Percentiles rank a stretch among this genome's conserved stretches.
These are phyloP conservation scores for Russula ochroleuca DNA, from an alignment of 768 basidiomycete genomes.

Conservation along the genomic window DNA sequence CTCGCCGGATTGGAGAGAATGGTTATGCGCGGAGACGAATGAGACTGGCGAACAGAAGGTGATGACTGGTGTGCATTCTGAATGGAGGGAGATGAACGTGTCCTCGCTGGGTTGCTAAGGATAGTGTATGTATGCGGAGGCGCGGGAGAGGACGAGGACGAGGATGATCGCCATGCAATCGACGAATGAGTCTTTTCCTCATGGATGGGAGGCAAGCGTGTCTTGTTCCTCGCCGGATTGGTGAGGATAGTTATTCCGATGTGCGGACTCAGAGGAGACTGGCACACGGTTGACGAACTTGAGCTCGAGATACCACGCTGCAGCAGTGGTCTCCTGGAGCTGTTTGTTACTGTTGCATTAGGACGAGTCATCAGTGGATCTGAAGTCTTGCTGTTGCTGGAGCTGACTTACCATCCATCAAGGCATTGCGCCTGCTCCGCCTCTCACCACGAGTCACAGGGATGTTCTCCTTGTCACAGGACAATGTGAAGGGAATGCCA, in stretches of 20 bases:
- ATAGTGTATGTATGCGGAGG: background rate
- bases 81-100: background rate
- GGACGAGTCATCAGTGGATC: background rate
- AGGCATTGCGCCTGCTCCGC: background rate
- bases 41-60: background rate
- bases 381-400: background rate
- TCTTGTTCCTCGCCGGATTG: constrained; percentile 1
- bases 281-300: background rate
- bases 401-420: constrained; percentile 10
- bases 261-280: background rate
- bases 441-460: background rate
- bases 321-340: background rate
- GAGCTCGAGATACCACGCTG: background rate
- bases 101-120: background rate
- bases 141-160: background rate
- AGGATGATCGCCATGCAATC: no score
- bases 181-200: background rate
- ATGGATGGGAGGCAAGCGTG: background rate
- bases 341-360: background rate
- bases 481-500: background rate
- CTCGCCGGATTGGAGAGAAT: background rate
- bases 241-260: constrained; percentile 5
- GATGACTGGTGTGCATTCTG: background rate
- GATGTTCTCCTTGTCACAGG: background rate
- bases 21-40: background rate